Conservation (phyloP, 306 rosid species). For the Echinosophora koreensis region DNA sequence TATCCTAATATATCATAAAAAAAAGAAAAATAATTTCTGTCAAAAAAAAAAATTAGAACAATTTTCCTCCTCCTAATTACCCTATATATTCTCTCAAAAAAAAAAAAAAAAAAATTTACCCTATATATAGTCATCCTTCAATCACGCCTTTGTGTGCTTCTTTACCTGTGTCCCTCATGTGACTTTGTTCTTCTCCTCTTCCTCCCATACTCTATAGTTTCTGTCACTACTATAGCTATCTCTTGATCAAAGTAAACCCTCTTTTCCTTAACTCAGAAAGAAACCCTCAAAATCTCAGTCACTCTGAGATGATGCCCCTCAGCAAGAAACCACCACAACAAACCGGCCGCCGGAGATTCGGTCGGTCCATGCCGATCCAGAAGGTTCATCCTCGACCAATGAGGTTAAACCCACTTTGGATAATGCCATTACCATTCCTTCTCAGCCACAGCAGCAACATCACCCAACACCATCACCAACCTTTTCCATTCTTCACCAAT, state of each 20-base stretch:
- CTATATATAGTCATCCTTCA: constrained; percentile 8
- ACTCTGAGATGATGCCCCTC: constrained; percentile 68
- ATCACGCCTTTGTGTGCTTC: constrained; percentile 10
- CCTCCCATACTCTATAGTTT: background rate
- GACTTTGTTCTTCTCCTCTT: background rate
- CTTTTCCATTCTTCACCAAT: constrained; percentile 54
- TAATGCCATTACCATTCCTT: constrained; percentile 31
- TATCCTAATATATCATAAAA: too few species aligned
- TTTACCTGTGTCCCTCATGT: background rate
- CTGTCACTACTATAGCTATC: background rate
- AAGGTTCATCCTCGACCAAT: background rate
- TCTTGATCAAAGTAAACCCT: background rate
- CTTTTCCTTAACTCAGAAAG: background rate
- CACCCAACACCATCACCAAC: background rate
- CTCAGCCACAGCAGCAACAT: constrained; percentile 16
- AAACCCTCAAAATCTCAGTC: background rate
- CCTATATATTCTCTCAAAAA: too few species aligned
- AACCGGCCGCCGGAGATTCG: constrained; percentile 48
- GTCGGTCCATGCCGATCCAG: constrained; percentile 64
- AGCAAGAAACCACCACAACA: constrained; percentile 52
- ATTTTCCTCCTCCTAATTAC: too few species aligned
- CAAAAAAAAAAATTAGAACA: too few species aligned
- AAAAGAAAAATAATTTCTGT: too few species aligned
- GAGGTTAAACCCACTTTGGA: constrained; percentile 3
- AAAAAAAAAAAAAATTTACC: too few species aligned